Conservation (phyloP, 305 asterid species). For the Striga hermonthica region DNA sequence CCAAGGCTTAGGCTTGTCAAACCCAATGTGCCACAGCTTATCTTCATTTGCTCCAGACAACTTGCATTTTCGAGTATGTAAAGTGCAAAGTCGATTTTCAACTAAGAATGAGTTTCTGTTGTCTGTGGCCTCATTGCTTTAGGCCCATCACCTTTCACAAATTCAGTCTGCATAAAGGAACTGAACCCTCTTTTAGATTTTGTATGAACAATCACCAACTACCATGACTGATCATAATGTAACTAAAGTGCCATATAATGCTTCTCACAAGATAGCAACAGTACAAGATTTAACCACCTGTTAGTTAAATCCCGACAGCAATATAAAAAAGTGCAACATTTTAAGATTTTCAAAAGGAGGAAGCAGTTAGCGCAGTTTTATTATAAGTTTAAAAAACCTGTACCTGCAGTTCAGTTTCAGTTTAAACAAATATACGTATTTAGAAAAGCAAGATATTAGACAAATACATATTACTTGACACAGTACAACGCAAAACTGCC, state of each 20-base stretch:
- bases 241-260: no score
- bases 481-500: not conserved
- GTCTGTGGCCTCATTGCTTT: not conserved
- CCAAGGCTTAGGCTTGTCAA: not conserved
- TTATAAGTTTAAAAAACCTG: no score
- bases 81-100: not conserved
- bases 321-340: no score
- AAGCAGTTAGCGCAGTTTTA: no score
- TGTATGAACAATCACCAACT: no score
- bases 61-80: not conserved
- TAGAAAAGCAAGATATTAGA: not conserved
- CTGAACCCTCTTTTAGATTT: not conserved
- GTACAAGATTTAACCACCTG: no score
- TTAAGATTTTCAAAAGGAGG: no score
- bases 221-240: no score
- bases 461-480: not conserved
- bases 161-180: not conserved
- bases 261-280: no score
- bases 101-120: not conserved
- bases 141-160: not conserved
- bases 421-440: no score
- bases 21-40: not conserved
- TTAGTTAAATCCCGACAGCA: no score
- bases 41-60: not conserved
- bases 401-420: no score